These are phyloP conservation scores for Waitea zeae DNA, from an alignment of 1,284 basidiomycete genomes.

Conservation along the genomic window DNA sequence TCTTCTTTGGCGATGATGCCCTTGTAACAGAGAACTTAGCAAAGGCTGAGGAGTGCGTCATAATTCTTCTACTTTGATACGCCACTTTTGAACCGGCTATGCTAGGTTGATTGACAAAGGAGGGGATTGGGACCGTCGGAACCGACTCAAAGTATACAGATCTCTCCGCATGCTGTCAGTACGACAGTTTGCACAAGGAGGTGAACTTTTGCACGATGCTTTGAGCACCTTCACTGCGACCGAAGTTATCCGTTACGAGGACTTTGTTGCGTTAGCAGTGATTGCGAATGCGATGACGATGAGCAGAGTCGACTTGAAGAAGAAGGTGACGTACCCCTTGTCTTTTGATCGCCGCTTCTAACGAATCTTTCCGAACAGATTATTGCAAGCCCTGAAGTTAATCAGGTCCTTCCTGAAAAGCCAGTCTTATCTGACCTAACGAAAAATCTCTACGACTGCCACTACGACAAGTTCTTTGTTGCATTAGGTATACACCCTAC, in stretches of 20 bases:
- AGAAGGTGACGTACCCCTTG: slow-evolving; percentile 42
- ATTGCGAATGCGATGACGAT: slow-evolving; percentile 68
- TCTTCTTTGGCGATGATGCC: slow-evolving; percentile 78
- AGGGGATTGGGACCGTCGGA: slow-evolving; percentile 96
- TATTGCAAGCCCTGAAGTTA: slow-evolving; percentile 53
- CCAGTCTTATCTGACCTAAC: slow-evolving; percentile 54
- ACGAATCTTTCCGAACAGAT: slow-evolving; percentile 20
- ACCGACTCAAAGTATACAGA: slow-evolving; percentile 91
- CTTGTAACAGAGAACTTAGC: slow-evolving; percentile 62
- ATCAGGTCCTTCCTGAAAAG: slow-evolving; percentile 52
- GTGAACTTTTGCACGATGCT: slow-evolving; percentile 73
- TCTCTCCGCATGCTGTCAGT: slow-evolving; percentile 78
- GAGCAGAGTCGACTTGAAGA: slow-evolving; percentile 79
- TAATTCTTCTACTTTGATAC: background rate
- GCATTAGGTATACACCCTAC: slow-evolving; percentile 43
- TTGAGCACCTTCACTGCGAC: slow-evolving; percentile 90
- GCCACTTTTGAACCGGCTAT: background rate
- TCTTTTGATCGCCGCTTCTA: background rate
- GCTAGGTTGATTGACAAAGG: slow-evolving; percentile 82
- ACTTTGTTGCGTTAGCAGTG: slow-evolving; percentile 81
- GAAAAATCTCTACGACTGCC: slow-evolving; percentile 77
- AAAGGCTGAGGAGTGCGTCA: slow-evolving; percentile 65
- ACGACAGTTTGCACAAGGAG: slow-evolving; percentile 61
- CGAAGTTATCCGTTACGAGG: slow-evolving; percentile 80
- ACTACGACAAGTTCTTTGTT: slow-evolving; percentile 89